These are phyloP conservation scores for Aspergillus glaucus DNA, from an alignment of 2,329 filamentous ascomycete genomes.

Conservation along the genomic window DNA sequence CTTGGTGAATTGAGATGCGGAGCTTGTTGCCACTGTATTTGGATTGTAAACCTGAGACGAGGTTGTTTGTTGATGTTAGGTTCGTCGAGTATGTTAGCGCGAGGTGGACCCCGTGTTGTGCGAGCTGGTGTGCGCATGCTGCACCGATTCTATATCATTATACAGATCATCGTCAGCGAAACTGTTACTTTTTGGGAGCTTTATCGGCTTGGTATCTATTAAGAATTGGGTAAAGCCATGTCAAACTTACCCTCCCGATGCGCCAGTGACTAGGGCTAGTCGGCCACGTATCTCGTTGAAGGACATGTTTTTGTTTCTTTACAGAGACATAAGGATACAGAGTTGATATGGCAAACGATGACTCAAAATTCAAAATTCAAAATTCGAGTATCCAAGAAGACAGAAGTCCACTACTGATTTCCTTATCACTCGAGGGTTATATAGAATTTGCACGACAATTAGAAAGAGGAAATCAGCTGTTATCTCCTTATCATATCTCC, in stretches of 20 bases:
- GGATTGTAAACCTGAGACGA: slow-evolving; percentile 39
- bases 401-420: too few relatives aligned
- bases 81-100: slow-evolving; percentile 56
- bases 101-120: slow-evolving; percentile 46
- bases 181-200: too few relatives aligned
- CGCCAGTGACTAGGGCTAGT: slow-evolving; percentile 55
- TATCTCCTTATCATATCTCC: too few relatives aligned
- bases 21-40: slow-evolving; percentile 23
- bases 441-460: too few relatives aligned
- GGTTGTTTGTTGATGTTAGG: slow-evolving; percentile 39
- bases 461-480: too few relatives aligned
- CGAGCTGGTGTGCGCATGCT: slow-evolving; percentile 52
- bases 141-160: slow-evolving; percentile 50
- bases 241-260: slow-evolving; percentile 51
- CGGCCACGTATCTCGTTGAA: slow-evolving; percentile 47
- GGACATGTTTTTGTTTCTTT: slow-evolving; percentile 5
- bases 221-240: neutral
- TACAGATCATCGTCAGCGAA: neutral
- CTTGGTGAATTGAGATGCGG: slow-evolving; percentile 50
- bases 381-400: too few relatives aligned
- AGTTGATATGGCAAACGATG: too few relatives aligned
- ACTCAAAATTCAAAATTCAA: too few relatives aligned
- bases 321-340: too few relatives aligned
- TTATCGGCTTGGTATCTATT: slow-evolving; percentile 1
- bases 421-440: too few relatives aligned